Percentiles rank a stretch among this genome's conserved stretches.
These are phyloP conservation scores for Exophiala mesophila DNA, from an alignment of 2,329 filamentous ascomycete genomes.

Conservation along the genomic window DNA sequence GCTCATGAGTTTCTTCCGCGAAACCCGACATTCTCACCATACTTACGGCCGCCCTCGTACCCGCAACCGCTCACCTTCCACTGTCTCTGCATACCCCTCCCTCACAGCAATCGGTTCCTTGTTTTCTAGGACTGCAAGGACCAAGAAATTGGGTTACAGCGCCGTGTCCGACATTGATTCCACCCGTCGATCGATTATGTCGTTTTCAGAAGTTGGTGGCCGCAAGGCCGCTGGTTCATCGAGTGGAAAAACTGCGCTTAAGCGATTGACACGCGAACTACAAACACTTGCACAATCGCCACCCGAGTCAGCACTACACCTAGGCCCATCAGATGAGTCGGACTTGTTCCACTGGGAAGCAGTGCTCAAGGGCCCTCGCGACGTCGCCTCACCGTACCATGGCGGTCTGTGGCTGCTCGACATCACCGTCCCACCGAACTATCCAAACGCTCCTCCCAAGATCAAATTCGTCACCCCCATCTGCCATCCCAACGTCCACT, in stretches of 20 bases:
- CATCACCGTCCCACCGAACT: constrained; percentile 70
- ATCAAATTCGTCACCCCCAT: constrained; percentile 79
- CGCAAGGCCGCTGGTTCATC: too few relatives aligned
- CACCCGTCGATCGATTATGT: too few relatives aligned
- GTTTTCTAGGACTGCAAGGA: too few relatives aligned
- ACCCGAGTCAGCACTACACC: constrained; percentile 52
- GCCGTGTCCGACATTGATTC: too few relatives aligned
- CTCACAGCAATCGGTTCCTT: too few relatives aligned
- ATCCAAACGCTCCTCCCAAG: constrained; percentile 72
- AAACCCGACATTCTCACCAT: too few relatives aligned
- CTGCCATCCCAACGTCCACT: constrained; percentile 75
- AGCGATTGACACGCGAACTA: constrained; percentile 59
- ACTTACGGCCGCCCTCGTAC: too few relatives aligned
- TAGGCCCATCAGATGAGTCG: constrained; percentile 53
- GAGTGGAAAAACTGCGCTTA: constrained; percentile 39
- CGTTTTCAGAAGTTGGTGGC: too few relatives aligned
- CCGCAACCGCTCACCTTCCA: too few relatives aligned
- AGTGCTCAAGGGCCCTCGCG: constrained; percentile 53
- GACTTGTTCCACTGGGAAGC: constrained; percentile 58
- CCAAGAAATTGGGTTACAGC: too few relatives aligned
- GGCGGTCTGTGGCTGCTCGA: constrained; percentile 77
- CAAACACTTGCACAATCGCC: constrained; percentile 53
- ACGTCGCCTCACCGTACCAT: constrained; percentile 28
- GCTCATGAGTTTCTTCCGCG: too few relatives aligned
- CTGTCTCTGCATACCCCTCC: too few relatives aligned